Evolutionary conservation across 2,329 filamentous ascomycete genomes (phyloP), one percentile per base, ranked within the genome.

Genomic region (Elsinoe fawcettii): DNA sequence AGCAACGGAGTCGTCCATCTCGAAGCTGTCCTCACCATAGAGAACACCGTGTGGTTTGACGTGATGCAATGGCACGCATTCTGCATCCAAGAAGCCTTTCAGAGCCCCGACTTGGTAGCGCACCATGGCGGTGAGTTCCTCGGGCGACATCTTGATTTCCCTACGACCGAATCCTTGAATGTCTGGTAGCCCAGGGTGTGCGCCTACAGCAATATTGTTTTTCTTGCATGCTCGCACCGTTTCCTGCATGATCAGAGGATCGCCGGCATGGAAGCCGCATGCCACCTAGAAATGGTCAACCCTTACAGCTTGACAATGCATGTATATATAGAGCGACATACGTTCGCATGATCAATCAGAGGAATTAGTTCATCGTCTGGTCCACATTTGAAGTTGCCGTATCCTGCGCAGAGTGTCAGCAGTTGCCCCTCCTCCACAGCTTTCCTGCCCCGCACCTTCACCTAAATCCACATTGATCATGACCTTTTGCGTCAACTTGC

Each of bases 161-260:
- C 83, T 75, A 1, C 83, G 73, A 2, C 83, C 83, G 63, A 86
- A 86, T 7, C 83, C 83, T 69, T 82, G 76, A 20, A 84, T 74
- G 65, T 86, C 83, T n/a, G 80, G 82, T 0, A 85, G 72, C 1
- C 82, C 82, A 0, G 83, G 83, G 62, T 87, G 83, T 0, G 84
- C 84, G 6, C 83, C 83, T 5, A 80, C 71, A 51, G 73, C 74
- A 60, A 86, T 76, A 58, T 74, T 74, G 67, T 83, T 76, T 41
- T 75, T 66, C 67, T 84, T 85, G 69, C 80, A 83, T 16, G 77
- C 72, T 8, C 71, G 72, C 9, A 85, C 77, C 0, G 82, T 85
- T 57, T 80, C 73, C 49, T 77, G 71, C 82, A 86, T 86, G 56
- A 84, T 82, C n/a, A 80, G 64, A 0, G 83, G 82, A 60, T 86